Conservation (phyloP, 257 asterid species). For the Fraxinus pennsylvanica region DNA sequence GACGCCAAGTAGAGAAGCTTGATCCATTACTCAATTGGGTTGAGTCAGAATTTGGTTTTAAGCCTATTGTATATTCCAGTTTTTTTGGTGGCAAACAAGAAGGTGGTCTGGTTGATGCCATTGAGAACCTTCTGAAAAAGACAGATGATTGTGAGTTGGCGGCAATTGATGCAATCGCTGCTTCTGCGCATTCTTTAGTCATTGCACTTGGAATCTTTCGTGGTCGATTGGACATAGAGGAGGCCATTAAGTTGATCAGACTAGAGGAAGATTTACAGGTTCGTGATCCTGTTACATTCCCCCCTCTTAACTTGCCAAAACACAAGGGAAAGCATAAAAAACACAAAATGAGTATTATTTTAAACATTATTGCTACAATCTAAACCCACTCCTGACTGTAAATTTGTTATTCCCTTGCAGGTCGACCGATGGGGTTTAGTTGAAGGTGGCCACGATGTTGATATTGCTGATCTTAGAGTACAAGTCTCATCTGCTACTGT, state of each 20-base stretch:
- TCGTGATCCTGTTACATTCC: neutral
- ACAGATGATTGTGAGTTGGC: constrained; percentile 73
- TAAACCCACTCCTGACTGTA: neutral
- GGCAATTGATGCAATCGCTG: constrained; percentile 82
- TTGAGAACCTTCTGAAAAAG: constrained; percentile 61
- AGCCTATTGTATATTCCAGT: constrained; percentile 66
- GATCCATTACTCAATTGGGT: constrained; percentile 78
- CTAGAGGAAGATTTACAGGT: constrained; percentile 98
- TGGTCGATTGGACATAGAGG: constrained; percentile 66
- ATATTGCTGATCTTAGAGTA: constrained; percentile 88
- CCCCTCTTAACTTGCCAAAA: neutral
- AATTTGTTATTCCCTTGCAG: constrained; percentile 19
- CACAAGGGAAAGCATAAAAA: neutral
- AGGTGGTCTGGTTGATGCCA: constrained; percentile 61
- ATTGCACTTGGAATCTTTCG: constrained; percentile 71
- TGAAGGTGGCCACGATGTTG: constrained; percentile 99
- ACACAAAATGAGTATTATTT: neutral
- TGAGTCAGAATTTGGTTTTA: constrained; percentile 78
- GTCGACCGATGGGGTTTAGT: constrained; percentile 85
- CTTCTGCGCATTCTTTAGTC: constrained; percentile 81
- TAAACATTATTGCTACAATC: neutral
- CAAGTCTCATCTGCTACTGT: constrained; percentile 83
- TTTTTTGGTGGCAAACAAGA: constrained; percentile 90
- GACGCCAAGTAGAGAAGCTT: constrained; percentile 81
- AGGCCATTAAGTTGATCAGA: constrained; percentile 81